These are phyloP conservation scores for Allomyces macrogynus DNA, from an alignment of 192 early-diverging fungal species.

Conservation along the genomic window DNA sequence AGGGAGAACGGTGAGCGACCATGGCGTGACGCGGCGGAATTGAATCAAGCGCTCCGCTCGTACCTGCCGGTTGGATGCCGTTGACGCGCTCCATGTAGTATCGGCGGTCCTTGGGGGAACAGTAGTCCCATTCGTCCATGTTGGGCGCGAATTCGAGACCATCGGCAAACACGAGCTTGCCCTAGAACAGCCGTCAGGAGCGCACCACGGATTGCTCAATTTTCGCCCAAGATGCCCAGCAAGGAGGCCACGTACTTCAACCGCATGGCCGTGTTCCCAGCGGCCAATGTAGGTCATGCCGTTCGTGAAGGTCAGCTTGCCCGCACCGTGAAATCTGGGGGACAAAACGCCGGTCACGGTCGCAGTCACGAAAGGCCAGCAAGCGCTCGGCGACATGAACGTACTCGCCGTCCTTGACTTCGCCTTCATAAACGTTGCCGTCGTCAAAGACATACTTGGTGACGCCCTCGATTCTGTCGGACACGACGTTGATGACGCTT, in stretches of 20 bases:
- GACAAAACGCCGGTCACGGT: too few species aligned
- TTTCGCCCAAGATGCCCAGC: too few species aligned
- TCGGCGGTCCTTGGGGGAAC: neutral
- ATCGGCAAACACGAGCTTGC: neutral
- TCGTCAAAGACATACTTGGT: neutral
- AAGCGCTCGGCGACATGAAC: too few species aligned
- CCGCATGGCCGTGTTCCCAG: neutral
- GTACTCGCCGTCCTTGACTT: neutral
- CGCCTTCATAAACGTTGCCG: neutral
- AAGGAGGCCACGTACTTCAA: neutral
- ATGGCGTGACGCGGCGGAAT: too few species aligned
- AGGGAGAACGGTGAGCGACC: too few species aligned
- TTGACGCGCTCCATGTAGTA: neutral
- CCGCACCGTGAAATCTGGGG: neutral
- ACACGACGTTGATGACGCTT: too few species aligned
- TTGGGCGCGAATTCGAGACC: neutral
- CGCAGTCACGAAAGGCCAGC: too few species aligned
- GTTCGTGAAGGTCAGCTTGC: neutral
- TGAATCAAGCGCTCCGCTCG: neutral
- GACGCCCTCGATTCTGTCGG: neutral
- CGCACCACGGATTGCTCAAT: neutral
- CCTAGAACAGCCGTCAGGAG: neutral
- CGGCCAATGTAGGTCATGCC: neutral
- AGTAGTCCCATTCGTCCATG: neutral
- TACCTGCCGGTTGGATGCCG: neutral